phyloP scores from a whole-genome alignment of 805 yeast species.

The Wickerhamomyces tratensis region DNA sequence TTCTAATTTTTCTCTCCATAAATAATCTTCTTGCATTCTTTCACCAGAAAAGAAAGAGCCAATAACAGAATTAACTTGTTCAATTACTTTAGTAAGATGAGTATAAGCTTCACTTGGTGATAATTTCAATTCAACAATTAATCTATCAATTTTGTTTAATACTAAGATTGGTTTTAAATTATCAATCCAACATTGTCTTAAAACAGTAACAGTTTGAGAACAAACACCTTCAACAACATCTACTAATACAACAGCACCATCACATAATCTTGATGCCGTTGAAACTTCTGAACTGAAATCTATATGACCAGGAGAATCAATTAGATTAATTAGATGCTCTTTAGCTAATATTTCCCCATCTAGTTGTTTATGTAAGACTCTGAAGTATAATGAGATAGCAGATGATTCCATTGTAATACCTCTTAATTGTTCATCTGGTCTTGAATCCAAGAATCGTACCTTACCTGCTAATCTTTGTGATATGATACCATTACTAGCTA shows the following conservation, averaged over 20 bases:
- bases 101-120: slow-evolving; percentile 77
- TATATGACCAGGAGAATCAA: slow-evolving; percentile 99
- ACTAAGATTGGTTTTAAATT: slow-evolving; percentile 82
- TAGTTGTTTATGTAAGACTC: slow-evolving; percentile 41
- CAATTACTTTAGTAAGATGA: slow-evolving; percentile 71
- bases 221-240: slow-evolving; percentile 99
- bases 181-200: slow-evolving; percentile 94
- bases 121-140: slow-evolving; percentile 72
- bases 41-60: slow-evolving; percentile 93
- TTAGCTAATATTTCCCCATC: slow-evolving; percentile 35
- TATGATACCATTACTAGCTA: slow-evolving; percentile 94
- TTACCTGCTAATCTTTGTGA: slow-evolving; percentile 94
- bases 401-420: slow-evolving; percentile 98
- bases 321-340: slow-evolving; percentile 81
- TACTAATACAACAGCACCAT: slow-evolving; percentile 90
- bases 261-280: slow-evolving; percentile 91
- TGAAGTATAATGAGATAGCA: slow-evolving; percentile 88
- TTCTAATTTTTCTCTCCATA: slow-evolving; percentile 61
- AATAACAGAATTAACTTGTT: slow-evolving; percentile 89
- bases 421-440: slow-evolving; percentile 92
- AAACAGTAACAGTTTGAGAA: slow-evolving; percentile 91
- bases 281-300: slow-evolving; percentile 96
- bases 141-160: slow-evolving; percentile 82
- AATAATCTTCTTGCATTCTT: slow-evolving; percentile 78
- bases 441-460: slow-evolving; percentile 81